phyloP scores from a whole-genome alignment of 2,329 filamentous ascomycete genomes.

The Fusarium setosum region DNA sequence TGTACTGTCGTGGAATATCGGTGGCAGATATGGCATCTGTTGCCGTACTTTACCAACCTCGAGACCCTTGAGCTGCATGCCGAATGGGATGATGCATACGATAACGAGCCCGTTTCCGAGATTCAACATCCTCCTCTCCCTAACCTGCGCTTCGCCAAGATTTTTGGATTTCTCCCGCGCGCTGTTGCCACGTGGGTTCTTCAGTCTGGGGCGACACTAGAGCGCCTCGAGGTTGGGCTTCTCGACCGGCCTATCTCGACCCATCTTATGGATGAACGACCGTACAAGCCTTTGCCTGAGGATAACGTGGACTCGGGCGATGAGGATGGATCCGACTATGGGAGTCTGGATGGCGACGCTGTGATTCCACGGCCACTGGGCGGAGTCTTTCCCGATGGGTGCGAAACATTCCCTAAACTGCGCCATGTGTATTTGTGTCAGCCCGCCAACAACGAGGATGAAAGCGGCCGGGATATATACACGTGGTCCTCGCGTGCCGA shows the following conservation, averaged over 20 bases:
- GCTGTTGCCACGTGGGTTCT: slow-evolving; percentile 22
- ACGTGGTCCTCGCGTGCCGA: background rate
- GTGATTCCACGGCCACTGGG: background rate
- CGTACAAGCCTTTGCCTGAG: background rate
- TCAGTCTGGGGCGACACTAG: background rate
- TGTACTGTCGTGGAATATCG: background rate
- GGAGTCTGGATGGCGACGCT: background rate
- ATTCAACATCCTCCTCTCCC: rapidly evolving
- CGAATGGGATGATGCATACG: rapidly evolving
- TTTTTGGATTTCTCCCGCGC: slow-evolving; percentile 16
- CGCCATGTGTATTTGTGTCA: background rate
- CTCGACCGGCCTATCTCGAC: slow-evolving; percentile 8
- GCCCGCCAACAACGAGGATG: background rate
- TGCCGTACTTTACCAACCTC: slow-evolving; percentile 23
- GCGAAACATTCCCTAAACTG: background rate
- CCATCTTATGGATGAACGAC: rapidly evolving
- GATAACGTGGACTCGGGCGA: background rate
- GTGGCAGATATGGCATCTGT: slow-evolving; percentile 12
- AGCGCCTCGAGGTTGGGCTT: slow-evolving; percentile 30
- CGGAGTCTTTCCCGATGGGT: background rate
- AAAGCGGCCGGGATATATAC: too few species aligned
- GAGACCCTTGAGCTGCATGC: slow-evolving; percentile 23
- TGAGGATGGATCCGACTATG: background rate
- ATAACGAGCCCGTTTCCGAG: background rate
- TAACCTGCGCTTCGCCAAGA: slow-evolving; percentile 17